Conservation (phyloP, 108 stramenopile genomes). For the Nannochloropsis salina region DNA sequence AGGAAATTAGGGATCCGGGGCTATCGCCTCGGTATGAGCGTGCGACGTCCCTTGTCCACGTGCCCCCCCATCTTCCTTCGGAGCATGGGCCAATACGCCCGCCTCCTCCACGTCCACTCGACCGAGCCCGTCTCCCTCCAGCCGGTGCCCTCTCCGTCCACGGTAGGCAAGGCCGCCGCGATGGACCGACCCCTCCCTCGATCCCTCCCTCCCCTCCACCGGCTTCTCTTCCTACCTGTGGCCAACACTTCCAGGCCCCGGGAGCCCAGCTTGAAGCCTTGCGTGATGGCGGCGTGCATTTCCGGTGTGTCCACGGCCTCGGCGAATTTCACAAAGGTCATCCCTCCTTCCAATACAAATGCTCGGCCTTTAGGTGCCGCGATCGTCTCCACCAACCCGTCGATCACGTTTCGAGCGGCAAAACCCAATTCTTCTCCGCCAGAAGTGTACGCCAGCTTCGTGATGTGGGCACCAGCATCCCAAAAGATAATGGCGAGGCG, state of each 20-base stretch:
- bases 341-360: conserved; percentile 6
- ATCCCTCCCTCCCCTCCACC: no score
- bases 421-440: conserved; percentile 4
- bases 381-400: conserved; percentile 8
- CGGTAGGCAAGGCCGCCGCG: no score
- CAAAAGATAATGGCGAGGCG: background rate
- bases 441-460: background rate
- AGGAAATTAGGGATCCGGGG: background rate
- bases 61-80: no score
- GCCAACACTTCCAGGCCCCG: background rate
- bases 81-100: no score
- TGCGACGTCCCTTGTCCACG: no score
- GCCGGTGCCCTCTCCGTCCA: no score
- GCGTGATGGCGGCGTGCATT: background rate
- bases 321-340: background rate
- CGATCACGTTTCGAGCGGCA: background rate
- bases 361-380: background rate
- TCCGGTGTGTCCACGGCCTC: background rate
- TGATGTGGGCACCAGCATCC: conserved; percentile 17
- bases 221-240: background rate
- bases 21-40: no score
- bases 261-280: background rate
- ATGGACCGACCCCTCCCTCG: no score
- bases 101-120: no score
- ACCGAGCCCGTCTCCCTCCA: no score